Percentiles rank a stretch among this genome's conserved stretches.
These are phyloP conservation scores for Fusarium euwallaceae DNA, from an alignment of 2,329 filamentous ascomycete genomes.

Conservation along the genomic window DNA sequence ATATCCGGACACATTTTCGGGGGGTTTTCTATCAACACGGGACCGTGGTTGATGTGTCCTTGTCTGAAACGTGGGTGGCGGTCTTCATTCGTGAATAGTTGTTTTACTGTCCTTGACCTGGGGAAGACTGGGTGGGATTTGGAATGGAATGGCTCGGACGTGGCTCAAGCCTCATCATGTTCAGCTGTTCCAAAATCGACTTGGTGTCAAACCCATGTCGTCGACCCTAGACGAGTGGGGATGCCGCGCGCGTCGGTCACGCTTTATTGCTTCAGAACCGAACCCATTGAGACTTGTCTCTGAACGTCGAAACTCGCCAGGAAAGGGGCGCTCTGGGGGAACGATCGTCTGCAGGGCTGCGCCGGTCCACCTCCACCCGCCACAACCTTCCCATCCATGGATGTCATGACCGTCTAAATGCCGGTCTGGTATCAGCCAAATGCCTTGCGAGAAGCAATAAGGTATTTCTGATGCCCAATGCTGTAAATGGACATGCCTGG, in stretches of 20 bases:
- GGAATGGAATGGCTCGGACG: not conserved
- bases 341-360: slow-evolving; percentile 6
- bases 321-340: slow-evolving; percentile 8
- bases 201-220: slow-evolving; percentile 14
- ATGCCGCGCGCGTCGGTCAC: slow-evolving; percentile 38
- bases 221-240: slow-evolving; percentile 19
- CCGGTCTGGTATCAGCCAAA: not conserved
- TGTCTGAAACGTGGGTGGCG: slow-evolving; percentile 35
- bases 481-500: slow-evolving; percentile 1
- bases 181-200: slow-evolving; percentile 26
- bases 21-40: slow-evolving; percentile 18
- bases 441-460: not conserved
- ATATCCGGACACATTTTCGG: slow-evolving; percentile 27
- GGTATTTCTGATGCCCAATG: not conserved
- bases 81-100: slow-evolving; percentile 5
- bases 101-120: slow-evolving; percentile 10
- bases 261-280: slow-evolving; percentile 6
- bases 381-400: not conserved
- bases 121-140: slow-evolving; percentile 16
- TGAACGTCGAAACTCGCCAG: not conserved
- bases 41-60: slow-evolving; percentile 18
- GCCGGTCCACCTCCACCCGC: not conserved
- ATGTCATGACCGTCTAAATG: not conserved
- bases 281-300: slow-evolving; percentile 8
- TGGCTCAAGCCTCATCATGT: slow-evolving; percentile 13